Percentiles rank a stretch among this genome's conserved stretches.
These are phyloP conservation scores for Prinsepia uniflora DNA, from an alignment of 306 rosid species.

Conservation along the genomic window DNA sequence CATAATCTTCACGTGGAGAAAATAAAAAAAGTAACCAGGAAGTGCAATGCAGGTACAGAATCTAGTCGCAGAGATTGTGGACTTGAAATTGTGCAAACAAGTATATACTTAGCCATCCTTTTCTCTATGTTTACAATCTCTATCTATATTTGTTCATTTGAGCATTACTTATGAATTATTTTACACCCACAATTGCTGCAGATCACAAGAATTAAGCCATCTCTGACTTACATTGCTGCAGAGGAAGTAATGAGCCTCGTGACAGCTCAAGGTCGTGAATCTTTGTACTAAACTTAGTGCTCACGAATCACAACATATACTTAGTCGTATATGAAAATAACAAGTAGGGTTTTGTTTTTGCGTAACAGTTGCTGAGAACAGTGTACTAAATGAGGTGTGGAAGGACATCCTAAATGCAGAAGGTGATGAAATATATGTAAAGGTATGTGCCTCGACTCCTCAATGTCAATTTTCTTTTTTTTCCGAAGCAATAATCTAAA, in stretches of 20 bases:
- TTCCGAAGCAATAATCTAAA: too few species aligned
- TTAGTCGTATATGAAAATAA: conserved; percentile 10
- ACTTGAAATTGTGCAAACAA: conserved; percentile 89
- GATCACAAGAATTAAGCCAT: conserved; percentile 77
- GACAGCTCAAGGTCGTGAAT: conserved; percentile 83
- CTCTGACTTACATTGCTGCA: conserved; percentile 77
- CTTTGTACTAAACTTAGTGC: conserved; percentile 12
- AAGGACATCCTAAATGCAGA: conserved; percentile 85
- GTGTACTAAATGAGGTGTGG: conserved; percentile 91
- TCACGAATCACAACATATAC: not conserved
- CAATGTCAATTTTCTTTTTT: not conserved
- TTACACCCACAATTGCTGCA: conserved; percentile 26
- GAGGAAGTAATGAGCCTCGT: conserved; percentile 98
- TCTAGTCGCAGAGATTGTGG: conserved; percentile 86
- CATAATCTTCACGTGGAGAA: conserved; percentile 15
- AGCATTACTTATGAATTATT: not conserved
- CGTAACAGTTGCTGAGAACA: conserved; percentile 71
- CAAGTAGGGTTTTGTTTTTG: conserved; percentile 20
- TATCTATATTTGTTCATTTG: not conserved
- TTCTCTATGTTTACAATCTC: conserved; percentile 3
- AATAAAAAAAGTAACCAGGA: conserved; percentile 9
- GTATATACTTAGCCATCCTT: conserved; percentile 41
- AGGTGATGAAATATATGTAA: conserved; percentile 94
- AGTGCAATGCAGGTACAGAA: conserved; percentile 67
- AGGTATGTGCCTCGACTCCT: conserved; percentile 45